These are phyloP conservation scores for Phalaenopsis equestris DNA, from an alignment of 106 monocot genomes.

Conservation along the genomic window DNA sequence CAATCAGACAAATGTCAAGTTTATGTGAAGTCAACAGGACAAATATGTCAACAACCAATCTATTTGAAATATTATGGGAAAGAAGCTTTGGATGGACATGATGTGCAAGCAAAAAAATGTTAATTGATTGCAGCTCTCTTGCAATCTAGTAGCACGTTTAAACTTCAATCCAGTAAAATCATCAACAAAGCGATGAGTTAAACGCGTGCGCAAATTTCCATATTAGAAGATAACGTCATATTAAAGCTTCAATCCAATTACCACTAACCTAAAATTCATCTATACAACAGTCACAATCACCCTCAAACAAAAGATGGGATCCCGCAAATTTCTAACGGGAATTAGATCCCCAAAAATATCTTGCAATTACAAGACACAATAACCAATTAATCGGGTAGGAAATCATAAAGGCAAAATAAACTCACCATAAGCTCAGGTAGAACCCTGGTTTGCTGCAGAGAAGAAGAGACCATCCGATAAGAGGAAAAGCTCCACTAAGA, in stretches of 20 bases:
- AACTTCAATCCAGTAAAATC: background rate
- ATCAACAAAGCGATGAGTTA: background rate
- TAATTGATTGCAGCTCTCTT: background rate
- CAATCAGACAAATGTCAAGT: background rate
- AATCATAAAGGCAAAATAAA: background rate
- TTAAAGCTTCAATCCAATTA: background rate
- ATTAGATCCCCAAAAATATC: background rate
- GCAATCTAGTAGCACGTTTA: background rate
- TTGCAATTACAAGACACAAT: background rate
- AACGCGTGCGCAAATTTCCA: background rate
- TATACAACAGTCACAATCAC: background rate
- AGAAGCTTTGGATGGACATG: background rate
- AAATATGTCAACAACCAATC: background rate
- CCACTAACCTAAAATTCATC: too few species aligned
- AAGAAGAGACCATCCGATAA: background rate
- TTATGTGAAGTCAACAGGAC: background rate
- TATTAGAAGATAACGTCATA: background rate
- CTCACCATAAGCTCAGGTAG: conserved; percentile 10
- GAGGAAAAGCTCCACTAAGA: background rate
- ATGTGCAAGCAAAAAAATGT: background rate
- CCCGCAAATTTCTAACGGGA: background rate
- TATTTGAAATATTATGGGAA: background rate
- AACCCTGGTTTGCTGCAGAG: background rate
- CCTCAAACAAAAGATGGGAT: background rate
- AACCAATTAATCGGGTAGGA: background rate